Evolutionary conservation across 768 basidiomycete species (phyloP), one percentile per base, ranked within the genome.

Genomic region (Pulveroboletus sp.): DNA sequence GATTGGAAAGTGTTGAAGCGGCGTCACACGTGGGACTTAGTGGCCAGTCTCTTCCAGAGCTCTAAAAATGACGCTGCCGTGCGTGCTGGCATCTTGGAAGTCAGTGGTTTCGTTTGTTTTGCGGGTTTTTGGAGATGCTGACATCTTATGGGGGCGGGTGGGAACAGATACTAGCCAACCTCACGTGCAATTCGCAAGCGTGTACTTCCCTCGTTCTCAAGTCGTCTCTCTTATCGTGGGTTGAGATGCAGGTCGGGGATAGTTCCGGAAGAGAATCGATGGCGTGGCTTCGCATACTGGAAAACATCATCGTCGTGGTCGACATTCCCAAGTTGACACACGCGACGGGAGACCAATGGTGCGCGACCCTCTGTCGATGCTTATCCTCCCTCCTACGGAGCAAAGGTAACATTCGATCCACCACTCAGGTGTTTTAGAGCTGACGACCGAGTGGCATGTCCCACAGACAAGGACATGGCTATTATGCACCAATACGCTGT

Each of bases 1-100:
- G 94, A 97, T 59, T 97, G 94, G 93, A 75, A 75, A 27, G 77
- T 92, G 3, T 65, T 94, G 45, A 83, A 83, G 58, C 75, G 90
- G 38, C 71, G 94, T 23, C 89, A 93, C 60, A 91, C 90, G 0
- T 95, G 91, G 88, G 90, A 92, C 53, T 71, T 95, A 24, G 67
- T 95, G 2, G 86, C 91, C 2, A 90, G 87, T 50, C 63, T 94
- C 42, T 93, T 85, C 67, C 85, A 90, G 54, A 81, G 82, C 50
- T 80, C 80, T 0, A 64, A 71, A 37, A 66, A 69, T 4, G 88
- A 92, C 47, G 50, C 60, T 0, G 43, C 70, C 1, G 59, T 89
- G 52, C 74, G 85, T 14, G 69, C 70, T 37, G 75, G 78, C 2
- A 80, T 91, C 31, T 65, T 92, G 5, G 88, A 89, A 75, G 89